phyloP scores from a whole-genome alignment of 768 basidiomycete genomes.

The Hericium rajendrae region DNA sequence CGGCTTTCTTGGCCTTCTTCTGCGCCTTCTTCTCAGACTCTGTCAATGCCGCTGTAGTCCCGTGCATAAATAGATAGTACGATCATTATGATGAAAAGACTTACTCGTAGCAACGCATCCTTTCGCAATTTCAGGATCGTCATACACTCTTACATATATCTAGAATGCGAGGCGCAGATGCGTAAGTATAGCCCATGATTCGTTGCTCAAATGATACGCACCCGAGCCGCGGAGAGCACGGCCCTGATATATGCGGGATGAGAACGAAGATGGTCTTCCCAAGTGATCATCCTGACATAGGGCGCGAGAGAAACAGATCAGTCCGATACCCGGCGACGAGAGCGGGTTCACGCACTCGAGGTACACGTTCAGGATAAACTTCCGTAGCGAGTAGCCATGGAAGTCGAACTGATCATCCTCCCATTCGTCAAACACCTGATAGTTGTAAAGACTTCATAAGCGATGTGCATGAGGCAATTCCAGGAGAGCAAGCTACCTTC shows the following conservation, averaged over 20 bases:
- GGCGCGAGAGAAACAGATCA: not conserved
- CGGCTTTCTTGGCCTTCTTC: slow-evolving; percentile 81
- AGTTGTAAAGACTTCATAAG: not conserved
- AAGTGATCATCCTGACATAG: slow-evolving; percentile 56
- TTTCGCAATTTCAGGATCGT: slow-evolving; percentile 56
- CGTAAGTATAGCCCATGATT: not conserved
- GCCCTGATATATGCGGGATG: slow-evolving; percentile 71
- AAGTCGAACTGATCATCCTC: slow-evolving; percentile 98
- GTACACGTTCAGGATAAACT: slow-evolving; percentile 81
- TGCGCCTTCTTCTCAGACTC: slow-evolving; percentile 73
- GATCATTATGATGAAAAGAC: slow-evolving; percentile 3
- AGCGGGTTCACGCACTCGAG: slow-evolving; percentile 46
- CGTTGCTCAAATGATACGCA: slow-evolving; percentile 21
- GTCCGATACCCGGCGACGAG: not conserved
- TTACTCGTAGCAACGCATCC: slow-evolving; percentile 20
- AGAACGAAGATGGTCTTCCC: slow-evolving; percentile 73
- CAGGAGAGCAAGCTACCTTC: slow-evolving; percentile 37
- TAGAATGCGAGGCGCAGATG: slow-evolving; percentile 20
- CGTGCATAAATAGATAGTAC: slow-evolving; percentile 2
- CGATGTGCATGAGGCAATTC: not conserved
- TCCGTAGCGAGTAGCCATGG: slow-evolving; percentile 88
- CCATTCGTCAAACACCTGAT: slow-evolving; percentile 70
- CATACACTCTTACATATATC: slow-evolving; percentile 69
- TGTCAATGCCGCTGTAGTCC: slow-evolving; percentile 32
- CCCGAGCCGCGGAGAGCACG: slow-evolving; percentile 61